Base-by-base conservation (phyloP, 495 filamentous ascomycete genomes). In the Penicillium taxi region DNA sequence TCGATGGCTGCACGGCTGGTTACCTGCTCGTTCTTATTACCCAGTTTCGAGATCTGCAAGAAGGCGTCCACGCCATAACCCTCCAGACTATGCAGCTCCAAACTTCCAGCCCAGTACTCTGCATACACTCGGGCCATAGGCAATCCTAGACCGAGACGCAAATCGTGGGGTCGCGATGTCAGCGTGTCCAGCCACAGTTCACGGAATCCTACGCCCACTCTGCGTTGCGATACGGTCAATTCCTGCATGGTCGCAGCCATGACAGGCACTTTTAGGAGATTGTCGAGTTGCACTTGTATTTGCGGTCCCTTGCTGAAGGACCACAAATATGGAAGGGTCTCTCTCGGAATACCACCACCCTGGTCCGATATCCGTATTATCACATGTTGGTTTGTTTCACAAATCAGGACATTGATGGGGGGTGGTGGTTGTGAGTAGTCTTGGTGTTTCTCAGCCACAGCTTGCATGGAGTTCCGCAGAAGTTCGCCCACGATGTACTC, bases 31-130 rank as follows among this genome's bases (percentile, higher is more conserved):
- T 95, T 95, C 70, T 96, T 96, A 61, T 99, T 99, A 14, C 91
- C 91, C 37, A 99, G 71, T 61, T 95, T 95, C 5, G 86, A 90
- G 24, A 99, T 94, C 60, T 96, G 90, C 42, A 99, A 59, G 55
- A 96, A 99, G 1, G 84, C 90, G 64, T 99, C 91, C n/a, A 93
- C 87, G 2, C 91, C 91, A 48, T 96, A 99, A 0, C 91, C 91
- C 49, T 96, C 91, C 23, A 99, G 62, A 56, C 81, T 94, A 57
- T 96, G 91, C 42, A 96, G 52, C 55, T 95, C 86, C 16, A 99
- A 60, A 54, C 75, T 90, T 1, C 91, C 91, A 6, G 93, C 91
- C 91, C 91, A 99, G 61, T 96, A 98, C 60, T 99, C 90, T 11
- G 93, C 90, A 56, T 96, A 99, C 9, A 96, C 85, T 42, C 87